Conservation (phyloP, 331 rosid species). For the Phaseolus coccineus region DNA sequence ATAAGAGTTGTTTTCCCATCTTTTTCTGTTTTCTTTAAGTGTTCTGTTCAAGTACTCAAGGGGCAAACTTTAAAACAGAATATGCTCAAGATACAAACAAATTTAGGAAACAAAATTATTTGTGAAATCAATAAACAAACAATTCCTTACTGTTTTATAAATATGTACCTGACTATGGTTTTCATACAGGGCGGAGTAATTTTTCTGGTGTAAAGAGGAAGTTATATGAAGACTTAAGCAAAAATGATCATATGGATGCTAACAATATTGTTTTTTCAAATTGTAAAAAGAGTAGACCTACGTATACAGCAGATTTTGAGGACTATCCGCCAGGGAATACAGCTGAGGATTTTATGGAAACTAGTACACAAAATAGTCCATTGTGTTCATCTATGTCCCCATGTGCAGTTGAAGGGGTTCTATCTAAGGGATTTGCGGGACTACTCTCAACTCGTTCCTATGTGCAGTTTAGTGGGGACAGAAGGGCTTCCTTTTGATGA, state of each 20-base stretch:
- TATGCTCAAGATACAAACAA: background rate
- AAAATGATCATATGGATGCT: constrained; percentile 58
- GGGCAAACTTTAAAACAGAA: background rate
- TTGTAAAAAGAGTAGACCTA: constrained; percentile 62
- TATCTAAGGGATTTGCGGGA: constrained; percentile 82
- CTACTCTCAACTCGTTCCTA: constrained; percentile 62
- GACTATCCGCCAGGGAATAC: constrained; percentile 44
- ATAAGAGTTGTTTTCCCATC: background rate
- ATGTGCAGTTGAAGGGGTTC: constrained; percentile 82
- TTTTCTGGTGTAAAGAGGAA: constrained; percentile 84
- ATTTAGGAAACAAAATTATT: background rate
- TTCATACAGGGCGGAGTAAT: constrained; percentile 61
- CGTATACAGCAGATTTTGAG: constrained; percentile 48
- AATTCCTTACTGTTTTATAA: constrained; percentile 10
- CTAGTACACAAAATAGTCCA: constrained; percentile 56
- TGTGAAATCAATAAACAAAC: background rate
- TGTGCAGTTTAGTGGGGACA: constrained; percentile 60
- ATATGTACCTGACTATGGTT: constrained; percentile 35
- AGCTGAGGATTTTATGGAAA: constrained; percentile 61
- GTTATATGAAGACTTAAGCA: constrained; percentile 52
- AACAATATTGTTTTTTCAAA: constrained; percentile 50
- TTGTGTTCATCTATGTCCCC: constrained; percentile 68
- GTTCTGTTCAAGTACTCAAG: background rate
- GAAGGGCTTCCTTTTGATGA: constrained; percentile 62
- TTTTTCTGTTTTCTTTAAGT: background rate